A percentile compares a stretch with the other conserved stretches of the same genome.
Conservation (phyloP, 2,329 filamentous ascomycete species). For the Elsinoe arachidis region DNA sequence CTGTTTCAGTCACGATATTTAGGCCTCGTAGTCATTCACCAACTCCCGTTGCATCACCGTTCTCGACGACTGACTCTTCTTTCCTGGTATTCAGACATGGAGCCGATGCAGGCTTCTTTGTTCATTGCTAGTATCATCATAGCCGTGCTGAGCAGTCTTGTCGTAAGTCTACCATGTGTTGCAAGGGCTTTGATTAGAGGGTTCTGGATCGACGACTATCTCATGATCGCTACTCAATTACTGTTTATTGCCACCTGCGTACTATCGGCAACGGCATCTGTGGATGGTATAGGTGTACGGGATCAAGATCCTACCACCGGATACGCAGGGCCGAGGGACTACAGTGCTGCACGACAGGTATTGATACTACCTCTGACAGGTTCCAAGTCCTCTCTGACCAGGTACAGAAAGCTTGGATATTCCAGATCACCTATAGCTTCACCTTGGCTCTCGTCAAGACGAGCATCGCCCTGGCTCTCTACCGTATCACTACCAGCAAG, state of each 20-base stretch:
- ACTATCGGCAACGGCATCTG: conserved; percentile 5
- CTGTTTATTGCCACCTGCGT: conserved; percentile 13
- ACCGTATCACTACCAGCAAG: conserved; percentile 38
- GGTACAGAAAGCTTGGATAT: conserved; percentile 25
- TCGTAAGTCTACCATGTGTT: conserved; percentile 13
- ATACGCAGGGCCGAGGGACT: conserved; percentile 7
- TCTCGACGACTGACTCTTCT: not conserved
- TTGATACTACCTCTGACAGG: not conserved
- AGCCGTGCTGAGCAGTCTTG: conserved; percentile 13
- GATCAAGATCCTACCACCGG: not conserved
- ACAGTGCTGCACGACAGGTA: conserved; percentile 13
- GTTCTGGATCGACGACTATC: conserved; percentile 16
- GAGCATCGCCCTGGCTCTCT: conserved; percentile 42
- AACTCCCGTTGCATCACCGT: not conserved
- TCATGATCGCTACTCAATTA: conserved; percentile 14
- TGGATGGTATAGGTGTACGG: conserved; percentile 14
- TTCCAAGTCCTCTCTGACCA: not conserved
- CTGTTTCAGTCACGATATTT: too few relatives aligned
- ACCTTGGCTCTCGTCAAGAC: conserved; percentile 39
- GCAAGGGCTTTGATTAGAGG: conserved; percentile 13
- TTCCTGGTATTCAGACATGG: not conserved
- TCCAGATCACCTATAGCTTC: conserved; percentile 42
- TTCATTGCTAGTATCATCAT: conserved; percentile 5
- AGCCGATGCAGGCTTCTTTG: conserved; percentile 1
- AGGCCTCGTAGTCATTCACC: too few relatives aligned